Percentiles rank a stretch among this genome's conserved stretches.
Conservation (phyloP, 805 yeast genomes). For the Torulaspora quercuum region DNA sequence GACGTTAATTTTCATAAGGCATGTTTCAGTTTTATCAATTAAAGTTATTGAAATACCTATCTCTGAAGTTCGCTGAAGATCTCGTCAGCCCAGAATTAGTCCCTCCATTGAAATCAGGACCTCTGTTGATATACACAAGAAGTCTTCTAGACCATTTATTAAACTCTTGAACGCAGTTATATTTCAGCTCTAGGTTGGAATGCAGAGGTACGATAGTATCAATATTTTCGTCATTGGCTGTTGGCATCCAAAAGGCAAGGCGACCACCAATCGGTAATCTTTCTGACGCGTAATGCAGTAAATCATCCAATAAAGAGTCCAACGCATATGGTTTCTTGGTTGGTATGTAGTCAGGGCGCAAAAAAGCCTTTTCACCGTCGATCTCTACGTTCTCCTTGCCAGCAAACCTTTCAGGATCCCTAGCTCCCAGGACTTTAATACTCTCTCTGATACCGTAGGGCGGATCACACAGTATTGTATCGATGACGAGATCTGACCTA, state of each 20-base stretch:
- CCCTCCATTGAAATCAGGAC: slow-evolving; percentile 50
- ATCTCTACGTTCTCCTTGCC: slow-evolving; percentile 75
- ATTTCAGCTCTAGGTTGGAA: slow-evolving; percentile 61
- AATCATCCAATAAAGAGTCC: slow-evolving; percentile 71
- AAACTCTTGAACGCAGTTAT: slow-evolving; percentile 81
- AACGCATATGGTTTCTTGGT: slow-evolving; percentile 89
- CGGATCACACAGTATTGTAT: slow-evolving; percentile 90
- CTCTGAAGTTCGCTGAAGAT: slow-evolving; percentile 61
- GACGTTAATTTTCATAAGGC: slow-evolving; percentile 2
- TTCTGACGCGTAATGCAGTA: slow-evolving; percentile 66
- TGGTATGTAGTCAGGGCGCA: slow-evolving; percentile 79
- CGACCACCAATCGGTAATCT: slow-evolving; percentile 75
- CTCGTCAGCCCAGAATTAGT: slow-evolving; percentile 44
- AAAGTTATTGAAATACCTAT: slow-evolving; percentile 71
- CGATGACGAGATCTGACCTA: slow-evolving; percentile 57
- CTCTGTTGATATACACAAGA: slow-evolving; percentile 71
- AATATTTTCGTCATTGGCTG: slow-evolving; percentile 80
- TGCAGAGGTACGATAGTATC: slow-evolving; percentile 76
- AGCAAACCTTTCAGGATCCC: slow-evolving; percentile 58
- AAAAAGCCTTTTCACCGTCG: slow-evolving; percentile 73
- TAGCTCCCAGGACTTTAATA: slow-evolving; percentile 85
- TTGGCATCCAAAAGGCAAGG: slow-evolving; percentile 96
- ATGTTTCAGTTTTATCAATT: slow-evolving; percentile 27
- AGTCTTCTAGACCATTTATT: slow-evolving; percentile 91
- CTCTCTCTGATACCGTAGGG: slow-evolving; percentile 98